Percentiles rank a stretch among this genome's conserved stretches.
Evolutionary conservation across 78 protist genomes (phyloP).

Genomic region (Dictyostelium firmibasis): DNA sequence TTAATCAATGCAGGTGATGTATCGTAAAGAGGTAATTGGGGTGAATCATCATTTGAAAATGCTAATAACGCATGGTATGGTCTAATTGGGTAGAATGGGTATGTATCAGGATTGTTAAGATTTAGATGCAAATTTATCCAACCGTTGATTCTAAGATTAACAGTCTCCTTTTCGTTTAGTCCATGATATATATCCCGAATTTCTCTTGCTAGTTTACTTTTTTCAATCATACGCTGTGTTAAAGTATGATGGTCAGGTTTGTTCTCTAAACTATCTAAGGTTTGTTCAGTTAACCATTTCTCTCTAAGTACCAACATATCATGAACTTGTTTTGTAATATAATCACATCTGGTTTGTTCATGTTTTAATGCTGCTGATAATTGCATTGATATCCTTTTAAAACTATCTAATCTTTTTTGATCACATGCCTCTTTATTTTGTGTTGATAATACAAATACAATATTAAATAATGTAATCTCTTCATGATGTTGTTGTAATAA

Average conservation of each 20-base stretch:
- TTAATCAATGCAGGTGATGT: conserved; percentile 44
- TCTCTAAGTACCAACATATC: conserved; percentile 51
- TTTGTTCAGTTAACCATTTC: conserved; percentile 68
- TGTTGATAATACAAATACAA: conserved; percentile 64
- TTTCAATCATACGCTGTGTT: conserved; percentile 29
- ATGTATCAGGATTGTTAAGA: conserved; percentile 35
- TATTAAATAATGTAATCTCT: conserved; percentile 56
- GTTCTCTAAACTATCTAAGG: background rate
- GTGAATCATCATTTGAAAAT: conserved; percentile 5
- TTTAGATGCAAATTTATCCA: conserved; percentile 55
- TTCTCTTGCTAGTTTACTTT: conserved; percentile 44
- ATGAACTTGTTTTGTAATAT: conserved; percentile 61
- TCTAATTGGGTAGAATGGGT: conserved; percentile 67
- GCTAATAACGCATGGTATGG: conserved; percentile 79
- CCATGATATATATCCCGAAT: conserved; percentile 46
- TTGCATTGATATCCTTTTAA: conserved; percentile 52
- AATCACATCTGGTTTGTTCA: conserved; percentile 59
- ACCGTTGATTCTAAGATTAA: conserved; percentile 32
- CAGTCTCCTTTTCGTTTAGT: background rate
- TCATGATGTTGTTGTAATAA: conserved; percentile 31
- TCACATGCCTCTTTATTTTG: background rate
- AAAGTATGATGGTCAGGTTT: conserved; percentile 58
- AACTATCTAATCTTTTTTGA: conserved; percentile 16
- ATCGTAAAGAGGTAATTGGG: conserved; percentile 27
- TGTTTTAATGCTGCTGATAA: conserved; percentile 63